These are phyloP conservation scores for Diversispora eburnea DNA, from an alignment of 192 early-diverging fungal genomes.

Conservation along the genomic window DNA sequence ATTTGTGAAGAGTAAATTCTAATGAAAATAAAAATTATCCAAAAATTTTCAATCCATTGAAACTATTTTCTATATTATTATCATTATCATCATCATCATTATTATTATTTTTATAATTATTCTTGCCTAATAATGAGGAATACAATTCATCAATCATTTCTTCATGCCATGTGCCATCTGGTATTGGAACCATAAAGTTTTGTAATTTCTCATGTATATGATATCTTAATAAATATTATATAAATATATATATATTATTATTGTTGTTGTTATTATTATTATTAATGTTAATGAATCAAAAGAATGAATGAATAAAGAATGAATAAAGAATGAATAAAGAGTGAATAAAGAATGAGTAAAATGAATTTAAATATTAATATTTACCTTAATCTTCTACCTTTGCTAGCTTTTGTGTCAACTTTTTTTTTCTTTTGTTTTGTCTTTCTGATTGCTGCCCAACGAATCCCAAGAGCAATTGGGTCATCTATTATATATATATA, in stretches of 20 bases:
- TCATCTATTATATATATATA: conserved; percentile 59
- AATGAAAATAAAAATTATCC: not conserved
- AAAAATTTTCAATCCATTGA: not conserved
- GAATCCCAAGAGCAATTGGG: conserved; percentile 72
- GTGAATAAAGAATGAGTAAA: no score
- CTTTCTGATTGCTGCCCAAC: conserved; percentile 77
- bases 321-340: not conserved
- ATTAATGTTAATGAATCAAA: not conserved
- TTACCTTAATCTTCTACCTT: conserved; percentile 83
- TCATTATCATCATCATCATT: not conserved
- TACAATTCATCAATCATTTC: conserved; percentile 92
- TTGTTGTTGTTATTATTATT: no score
- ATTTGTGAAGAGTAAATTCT: no score
- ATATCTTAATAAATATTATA: conserved; percentile 49
- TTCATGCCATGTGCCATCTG: conserved; percentile 88
- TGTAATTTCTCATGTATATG: conserved; percentile 94
- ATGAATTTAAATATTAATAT: not conserved
- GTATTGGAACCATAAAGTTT: conserved; percentile 94
- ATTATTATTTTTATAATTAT: conserved; percentile 20
- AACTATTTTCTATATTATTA: not conserved
- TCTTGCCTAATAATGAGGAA: conserved; percentile 73
- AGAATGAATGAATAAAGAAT: not conserved
- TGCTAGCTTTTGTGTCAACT: conserved; percentile 86
- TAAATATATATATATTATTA: not conserved
- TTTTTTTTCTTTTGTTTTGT: conserved; percentile 72